Base-by-base conservation (phyloP, 441 rosid genomes). In the Erysimum cheiri region DNA sequence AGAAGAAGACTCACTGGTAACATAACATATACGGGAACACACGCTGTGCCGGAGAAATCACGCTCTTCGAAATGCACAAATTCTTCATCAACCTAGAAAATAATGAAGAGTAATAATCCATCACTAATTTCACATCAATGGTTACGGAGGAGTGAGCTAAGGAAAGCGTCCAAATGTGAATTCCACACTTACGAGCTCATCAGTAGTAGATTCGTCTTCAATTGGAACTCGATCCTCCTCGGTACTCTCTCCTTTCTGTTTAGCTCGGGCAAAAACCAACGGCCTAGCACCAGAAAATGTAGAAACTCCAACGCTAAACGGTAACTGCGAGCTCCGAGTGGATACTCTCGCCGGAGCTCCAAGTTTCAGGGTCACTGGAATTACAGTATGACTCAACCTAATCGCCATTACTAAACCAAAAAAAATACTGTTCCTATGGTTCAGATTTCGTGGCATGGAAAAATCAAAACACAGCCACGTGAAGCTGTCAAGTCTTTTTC, bases 11-110 rank as follows among this genome's bases (percentile, higher is more conserved):
- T 78, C 69, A 88, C 90, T 0, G 89, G 91, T 44, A 88, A 64
- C 93, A 88, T 88, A 74, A 88, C 91, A 40, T 86, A 88, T 4
- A 86, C 85, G 1, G 93, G 93, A 77, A 88, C 87, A 75, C 60
- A 75, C 3, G 88, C 67, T 1, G 91, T 86, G 52, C 87, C 93
- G 11, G 82, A 28, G 77, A 83, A 86, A 80, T 86, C 85, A 73
- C 89, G 91, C 83, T 88, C 88, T 3, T 76, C 47, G 4, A 76
- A 17, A 36, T 19, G 53, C 19, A 57, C 3, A 52, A 59, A 3
- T 28, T 53, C 46, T 15, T 54, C 75, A 43, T 70, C 76, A 74
- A 41, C 81, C 90, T 84, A 71, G 24, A 44, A 65, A 63, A 64
- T 47, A 2, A 64, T 47, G 4, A 46, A 35, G 22, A 61, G 14